These are phyloP conservation scores for Daldinia eschscholtzii DNA, from an alignment of 2,329 filamentous ascomycete species.

Conservation along the genomic window DNA sequence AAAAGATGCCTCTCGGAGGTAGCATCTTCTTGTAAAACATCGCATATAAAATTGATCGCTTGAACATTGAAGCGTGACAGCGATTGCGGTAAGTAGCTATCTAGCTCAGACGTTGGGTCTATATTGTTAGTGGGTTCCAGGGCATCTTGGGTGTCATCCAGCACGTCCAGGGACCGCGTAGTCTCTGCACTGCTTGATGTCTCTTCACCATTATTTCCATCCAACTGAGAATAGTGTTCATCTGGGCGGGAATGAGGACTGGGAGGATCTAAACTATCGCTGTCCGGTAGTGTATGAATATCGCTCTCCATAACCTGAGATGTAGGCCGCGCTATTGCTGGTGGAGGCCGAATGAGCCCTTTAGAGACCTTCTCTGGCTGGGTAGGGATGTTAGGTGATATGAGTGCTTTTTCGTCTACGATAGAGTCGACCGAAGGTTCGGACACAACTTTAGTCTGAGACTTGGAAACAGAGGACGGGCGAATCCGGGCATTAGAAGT, in stretches of 20 bases:
- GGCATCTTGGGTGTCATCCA: constrained; percentile 41
- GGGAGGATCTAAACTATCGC: constrained; percentile 31
- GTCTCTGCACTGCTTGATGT: constrained; percentile 42
- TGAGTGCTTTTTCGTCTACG: constrained; percentile 40
- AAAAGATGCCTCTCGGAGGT: constrained; percentile 65
- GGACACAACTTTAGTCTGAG: constrained; percentile 42
- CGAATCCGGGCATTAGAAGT: constrained; percentile 51
- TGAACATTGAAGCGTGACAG: constrained; percentile 66
- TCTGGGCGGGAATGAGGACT: constrained; percentile 25
- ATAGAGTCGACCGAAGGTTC: constrained; percentile 46
- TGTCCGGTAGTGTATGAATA: constrained; percentile 35
- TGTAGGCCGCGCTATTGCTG: constrained; percentile 41
- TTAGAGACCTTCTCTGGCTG: constrained; percentile 47
- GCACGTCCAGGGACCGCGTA: constrained; percentile 40
- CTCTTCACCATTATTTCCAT: constrained; percentile 46
- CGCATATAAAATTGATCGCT: constrained; percentile 71
- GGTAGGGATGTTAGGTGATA: constrained; percentile 38
- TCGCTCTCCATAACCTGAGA: constrained; percentile 44
- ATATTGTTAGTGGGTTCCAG: constrained; percentile 26
- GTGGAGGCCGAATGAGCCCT: constrained; percentile 42
- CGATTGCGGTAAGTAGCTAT: constrained; percentile 67
- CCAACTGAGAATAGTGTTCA: constrained; percentile 41
- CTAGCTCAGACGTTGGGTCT: constrained; percentile 45
- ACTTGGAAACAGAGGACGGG: constrained; percentile 48
- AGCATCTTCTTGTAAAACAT: constrained; percentile 68